Evolutionary conservation across 495 filamentous ascomycete species (phyloP), one percentile per base, ranked within the genome.

Genomic region (Annulohypoxylon maeteangense): DNA sequence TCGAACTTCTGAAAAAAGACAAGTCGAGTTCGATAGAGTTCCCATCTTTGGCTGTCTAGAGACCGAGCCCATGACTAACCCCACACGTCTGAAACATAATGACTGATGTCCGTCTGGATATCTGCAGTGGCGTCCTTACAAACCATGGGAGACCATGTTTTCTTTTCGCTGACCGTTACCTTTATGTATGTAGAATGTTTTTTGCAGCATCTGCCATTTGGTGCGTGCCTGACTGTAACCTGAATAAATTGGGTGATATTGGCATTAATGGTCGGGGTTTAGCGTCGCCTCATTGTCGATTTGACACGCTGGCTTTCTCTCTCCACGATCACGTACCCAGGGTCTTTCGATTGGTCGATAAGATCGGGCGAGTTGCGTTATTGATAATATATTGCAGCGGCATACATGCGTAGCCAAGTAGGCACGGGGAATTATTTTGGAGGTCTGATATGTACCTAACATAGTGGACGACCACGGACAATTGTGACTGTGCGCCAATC

Each of bases 401-500:
- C 48, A 56, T 38, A 36, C 32, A 57, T 57, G n/a, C 16, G 20
- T 48, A 48, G 16, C 18, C 18, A 48, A 8, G 59, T 47, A 48
- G 32, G 25, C 38, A 23, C 48, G 56, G 22, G 47, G 32, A 38
- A 36, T 3, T 20, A 44, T 18, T 47, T 29, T 51, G 36, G 38
- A 47, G 14, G 27, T 54, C 4, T 62, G 29, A 44, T 51, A 62
- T 16, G 12, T 29, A 29, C 3, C 27, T 2, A 2, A 29, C 6
- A 29, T 29, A 29, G 27, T 36, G 45, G 40, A 54, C 47, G 45
- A 65, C 65, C 71, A 74, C 71, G 54, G 71, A 74, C 67, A 42
- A 70, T 70, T 70, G 67, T 48, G 62, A 70, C 71, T 70, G 71
- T 74, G 71, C 71, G 71, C 57, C 58, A 66, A 74, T 70, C 71